Percentiles rank a stretch among this genome's conserved stretches.
These are phyloP conservation scores for Ramaria rubella DNA, from an alignment of 768 basidiomycete genomes.

Conservation along the genomic window DNA sequence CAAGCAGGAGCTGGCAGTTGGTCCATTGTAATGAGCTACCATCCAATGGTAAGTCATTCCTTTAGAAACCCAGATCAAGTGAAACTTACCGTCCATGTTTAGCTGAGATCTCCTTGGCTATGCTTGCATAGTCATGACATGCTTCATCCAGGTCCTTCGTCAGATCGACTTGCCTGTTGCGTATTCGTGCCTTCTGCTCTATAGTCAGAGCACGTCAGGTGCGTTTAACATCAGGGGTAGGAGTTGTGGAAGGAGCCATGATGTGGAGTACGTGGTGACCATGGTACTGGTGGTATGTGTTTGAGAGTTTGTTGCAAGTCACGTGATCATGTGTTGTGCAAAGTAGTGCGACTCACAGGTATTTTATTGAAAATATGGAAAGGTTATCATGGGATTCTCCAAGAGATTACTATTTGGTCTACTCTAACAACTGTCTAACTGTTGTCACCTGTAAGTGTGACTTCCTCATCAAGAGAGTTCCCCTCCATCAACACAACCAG, in stretches of 20 bases:
- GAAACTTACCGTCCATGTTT: neutral
- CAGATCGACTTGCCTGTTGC: neutral
- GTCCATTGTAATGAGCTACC: neutral
- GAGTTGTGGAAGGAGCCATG: neutral
- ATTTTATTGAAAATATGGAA: no score
- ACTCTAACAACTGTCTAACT: no score
- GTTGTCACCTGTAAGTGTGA: no score
- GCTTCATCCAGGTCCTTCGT: neutral
- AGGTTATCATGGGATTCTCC: no score
- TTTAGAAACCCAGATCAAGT: neutral
- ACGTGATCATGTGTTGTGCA: no score
- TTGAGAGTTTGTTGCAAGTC: no score
- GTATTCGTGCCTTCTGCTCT: neutral
- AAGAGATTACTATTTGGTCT: no score
- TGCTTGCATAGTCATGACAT: neutral
- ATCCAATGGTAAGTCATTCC: neutral
- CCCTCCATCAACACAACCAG: no score
- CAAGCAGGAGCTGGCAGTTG: neutral
- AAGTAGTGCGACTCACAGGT: no score
- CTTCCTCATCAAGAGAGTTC: no score
- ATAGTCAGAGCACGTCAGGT: neutral
- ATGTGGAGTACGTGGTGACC: no score
- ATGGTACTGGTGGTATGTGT: no score
- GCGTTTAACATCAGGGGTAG: neutral
- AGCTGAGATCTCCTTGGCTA: neutral